These are phyloP conservation scores for Aristolochia fimbriata DNA, from an alignment of 164 flowering plant genomes.

Conservation along the genomic window DNA sequence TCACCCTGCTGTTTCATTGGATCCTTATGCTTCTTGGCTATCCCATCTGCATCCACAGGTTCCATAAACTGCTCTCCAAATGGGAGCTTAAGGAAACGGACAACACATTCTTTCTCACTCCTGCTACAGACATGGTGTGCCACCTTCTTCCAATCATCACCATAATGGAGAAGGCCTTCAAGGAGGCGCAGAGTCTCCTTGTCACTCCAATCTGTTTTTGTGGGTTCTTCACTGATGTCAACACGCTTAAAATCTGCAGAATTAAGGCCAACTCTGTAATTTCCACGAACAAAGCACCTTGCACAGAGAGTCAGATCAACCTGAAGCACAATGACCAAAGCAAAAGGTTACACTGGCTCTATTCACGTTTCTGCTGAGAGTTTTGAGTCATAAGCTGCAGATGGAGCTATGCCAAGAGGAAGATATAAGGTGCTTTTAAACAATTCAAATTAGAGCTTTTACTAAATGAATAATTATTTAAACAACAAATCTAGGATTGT, in stretches of 20 bases:
- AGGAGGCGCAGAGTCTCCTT: constrained; percentile 82
- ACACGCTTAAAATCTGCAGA: constrained; percentile 74
- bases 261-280: constrained; percentile 49
- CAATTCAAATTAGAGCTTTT: too few species aligned
- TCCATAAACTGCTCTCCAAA: constrained; percentile 66
- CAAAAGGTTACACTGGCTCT: constrained; percentile 1
- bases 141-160: constrained; percentile 92
- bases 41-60: constrained; percentile 29
- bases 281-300: constrained; percentile 82
- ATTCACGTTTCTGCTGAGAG: not conserved
- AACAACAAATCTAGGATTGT: too few species aligned
- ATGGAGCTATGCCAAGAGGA: too few species aligned
- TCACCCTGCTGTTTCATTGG: constrained; percentile 15
- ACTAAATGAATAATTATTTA: too few species aligned
- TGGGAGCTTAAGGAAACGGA: constrained; percentile 82
- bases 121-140: constrained; percentile 78
- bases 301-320: constrained; percentile 80
- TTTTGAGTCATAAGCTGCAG: too few species aligned
- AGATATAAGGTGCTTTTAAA: too few species aligned
- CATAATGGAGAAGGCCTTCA: constrained; percentile 76
- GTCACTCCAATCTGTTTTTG: constrained; percentile 66
- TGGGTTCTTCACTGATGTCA: constrained; percentile 64
- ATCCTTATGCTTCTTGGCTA: constrained; percentile 16
- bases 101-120: constrained; percentile 75
- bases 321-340: constrained; percentile 27